These are phyloP conservation scores for Lathyrus oleraceus DNA, from an alignment of 306 rosid genomes.

Conservation along the genomic window DNA sequence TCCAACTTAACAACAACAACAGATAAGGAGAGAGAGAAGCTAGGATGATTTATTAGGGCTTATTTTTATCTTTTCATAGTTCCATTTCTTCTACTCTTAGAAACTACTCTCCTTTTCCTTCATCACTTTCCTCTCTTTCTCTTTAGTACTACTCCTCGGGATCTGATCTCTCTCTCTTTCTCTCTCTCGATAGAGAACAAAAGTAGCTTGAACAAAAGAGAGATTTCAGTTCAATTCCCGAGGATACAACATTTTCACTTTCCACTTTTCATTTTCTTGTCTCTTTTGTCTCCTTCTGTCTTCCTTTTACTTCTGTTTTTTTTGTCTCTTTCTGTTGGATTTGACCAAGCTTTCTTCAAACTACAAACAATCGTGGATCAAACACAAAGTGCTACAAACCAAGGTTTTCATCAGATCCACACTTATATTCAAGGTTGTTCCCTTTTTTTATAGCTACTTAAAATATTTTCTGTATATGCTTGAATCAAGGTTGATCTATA, in stretches of 20 bases:
- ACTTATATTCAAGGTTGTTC: slow-evolving; percentile 42
- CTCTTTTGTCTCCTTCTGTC: slow-evolving; percentile 27
- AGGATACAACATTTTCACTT: slow-evolving; percentile 43
- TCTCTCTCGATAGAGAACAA: slow-evolving; percentile 1
- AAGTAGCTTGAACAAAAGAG: slow-evolving; percentile 9
- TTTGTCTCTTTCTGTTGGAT: slow-evolving; percentile 41
- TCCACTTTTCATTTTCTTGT: slow-evolving; percentile 31
- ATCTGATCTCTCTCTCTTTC: slow-evolving; percentile 53
- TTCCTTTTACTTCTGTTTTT: slow-evolving; percentile 32
- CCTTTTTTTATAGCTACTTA: not conserved
- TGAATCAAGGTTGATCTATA: not conserved
- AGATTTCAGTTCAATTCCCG: slow-evolving; percentile 54
- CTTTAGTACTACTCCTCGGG: slow-evolving; percentile 62
- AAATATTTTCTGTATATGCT: not conserved
- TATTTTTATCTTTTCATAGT: slow-evolving; percentile 34
- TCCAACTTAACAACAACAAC: not conserved
- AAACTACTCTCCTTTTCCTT: slow-evolving; percentile 5
- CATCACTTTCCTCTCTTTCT: slow-evolving; percentile 16
- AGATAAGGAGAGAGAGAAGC: slow-evolving; percentile 48
- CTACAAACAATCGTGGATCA: slow-evolving; percentile 28
- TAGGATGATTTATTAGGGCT: slow-evolving; percentile 55
- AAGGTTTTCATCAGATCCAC: slow-evolving; percentile 44
- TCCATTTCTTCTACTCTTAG: slow-evolving; percentile 31
- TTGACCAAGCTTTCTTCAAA: slow-evolving; percentile 16
- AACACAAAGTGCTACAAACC: not conserved